These are phyloP conservation scores for Scedosporium apiospermum DNA, from an alignment of 2,329 filamentous ascomycete genomes.

Conservation along the genomic window DNA sequence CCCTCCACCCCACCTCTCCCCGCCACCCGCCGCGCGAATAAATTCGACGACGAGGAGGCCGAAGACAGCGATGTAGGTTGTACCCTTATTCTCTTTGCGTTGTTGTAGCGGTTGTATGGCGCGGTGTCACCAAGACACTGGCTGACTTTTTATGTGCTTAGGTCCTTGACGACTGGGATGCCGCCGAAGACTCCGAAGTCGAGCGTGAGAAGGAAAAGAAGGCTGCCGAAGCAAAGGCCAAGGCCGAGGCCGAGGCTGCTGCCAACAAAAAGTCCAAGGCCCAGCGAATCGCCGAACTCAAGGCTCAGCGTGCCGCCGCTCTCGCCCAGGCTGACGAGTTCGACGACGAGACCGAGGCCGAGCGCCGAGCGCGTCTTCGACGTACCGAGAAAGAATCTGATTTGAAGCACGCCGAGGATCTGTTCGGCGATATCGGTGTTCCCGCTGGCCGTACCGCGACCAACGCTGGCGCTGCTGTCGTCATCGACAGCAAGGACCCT, in stretches of 20 bases:
- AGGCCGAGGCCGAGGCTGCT: constrained; percentile 78
- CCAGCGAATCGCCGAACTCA: constrained; percentile 70
- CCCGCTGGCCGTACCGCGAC: constrained; percentile 57
- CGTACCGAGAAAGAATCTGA: constrained; percentile 80
- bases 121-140: not conserved
- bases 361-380: constrained; percentile 64
- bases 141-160: constrained; percentile 24
- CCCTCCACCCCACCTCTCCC: constrained; percentile 23
- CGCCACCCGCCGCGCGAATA: constrained; percentile 30
- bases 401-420: constrained; percentile 79
- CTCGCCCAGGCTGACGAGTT: constrained; percentile 44
- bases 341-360: constrained; percentile 59
- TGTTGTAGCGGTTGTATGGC: constrained; percentile 2
- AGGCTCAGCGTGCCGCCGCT: constrained; percentile 48
- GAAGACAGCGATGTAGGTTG: constrained; percentile 64
- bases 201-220: constrained; percentile 93
- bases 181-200: constrained; percentile 90
- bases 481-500: constrained; percentile 65
- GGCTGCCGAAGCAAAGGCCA: constrained; percentile 75
- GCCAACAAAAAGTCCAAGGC: constrained; percentile 86
- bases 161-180: constrained; percentile 96
- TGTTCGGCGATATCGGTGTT: constrained; percentile 71
- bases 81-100: not conserved
- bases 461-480: constrained; percentile 53
- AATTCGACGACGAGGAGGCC: constrained; percentile 89